A percentile compares a stretch with the other conserved stretches of the same genome.
Evolutionary conservation across 805 yeast species (phyloP).

Genomic region (Ogataea neopini): DNA sequence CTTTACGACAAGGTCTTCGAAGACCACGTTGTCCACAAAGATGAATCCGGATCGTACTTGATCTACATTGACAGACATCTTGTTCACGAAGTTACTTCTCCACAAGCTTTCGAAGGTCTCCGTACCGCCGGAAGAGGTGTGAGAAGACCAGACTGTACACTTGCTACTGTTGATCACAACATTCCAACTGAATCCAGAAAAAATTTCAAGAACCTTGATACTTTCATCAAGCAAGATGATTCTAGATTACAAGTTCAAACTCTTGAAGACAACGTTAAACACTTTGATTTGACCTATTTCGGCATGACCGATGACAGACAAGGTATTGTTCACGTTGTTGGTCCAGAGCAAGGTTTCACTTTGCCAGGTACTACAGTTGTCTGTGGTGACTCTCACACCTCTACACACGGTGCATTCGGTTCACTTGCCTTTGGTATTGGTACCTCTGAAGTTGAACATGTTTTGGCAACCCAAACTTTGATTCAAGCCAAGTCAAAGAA

Average conservation of each 20-base stretch:
- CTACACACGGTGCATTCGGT: slow-evolving; percentile 99
- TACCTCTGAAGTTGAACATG: slow-evolving; percentile 98
- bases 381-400: slow-evolving; percentile 98
- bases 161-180: slow-evolving; percentile 96
- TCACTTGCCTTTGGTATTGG: slow-evolving; percentile 98
- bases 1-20: slow-evolving; percentile 95
- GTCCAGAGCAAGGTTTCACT: slow-evolving; percentile 99
- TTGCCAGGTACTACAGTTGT: slow-evolving; percentile 98
- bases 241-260: slow-evolving; percentile 91
- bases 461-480: slow-evolving; percentile 93
- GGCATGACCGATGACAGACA: slow-evolving; percentile 95
- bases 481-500: slow-evolving; percentile 95
- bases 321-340: slow-evolving; percentile 98
- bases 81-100: slow-evolving; percentile 98
- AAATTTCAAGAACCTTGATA: slow-evolving; percentile 66
- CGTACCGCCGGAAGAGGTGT: slow-evolving; percentile 83
- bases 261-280: slow-evolving; percentile 87
- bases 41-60: slow-evolving; percentile 82
- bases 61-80: slow-evolving; percentile 95
- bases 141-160: slow-evolving; percentile 89
- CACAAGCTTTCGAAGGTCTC: slow-evolving; percentile 98
- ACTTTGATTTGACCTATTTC: slow-evolving; percentile 85
- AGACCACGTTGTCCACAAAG: slow-evolving; percentile 90
- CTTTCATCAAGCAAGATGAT: slow-evolving; percentile 88
- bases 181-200: slow-evolving; percentile 93